A percentile compares a stretch with the other conserved stretches of the same genome.
Evolutionary conservation across 768 basidiomycete genomes (phyloP).

Genomic region (Kockovaella imperatae): DNA sequence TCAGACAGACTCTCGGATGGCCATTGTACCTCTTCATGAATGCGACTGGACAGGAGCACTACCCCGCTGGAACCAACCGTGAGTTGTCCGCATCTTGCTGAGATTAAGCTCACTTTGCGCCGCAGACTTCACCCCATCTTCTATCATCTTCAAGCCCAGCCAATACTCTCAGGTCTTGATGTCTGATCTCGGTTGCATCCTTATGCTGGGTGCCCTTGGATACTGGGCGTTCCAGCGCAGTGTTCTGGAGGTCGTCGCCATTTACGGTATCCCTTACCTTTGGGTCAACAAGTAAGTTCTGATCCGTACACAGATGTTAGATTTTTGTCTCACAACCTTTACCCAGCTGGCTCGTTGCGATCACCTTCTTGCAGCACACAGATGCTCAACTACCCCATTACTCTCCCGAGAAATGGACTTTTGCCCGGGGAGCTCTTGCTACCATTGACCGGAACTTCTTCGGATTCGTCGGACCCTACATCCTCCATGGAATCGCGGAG

Average conservation of each 20-base stretch:
- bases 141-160: slow-evolving; percentile 75
- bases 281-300: slow-evolving; percentile 52
- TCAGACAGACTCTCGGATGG: slow-evolving; percentile 66
- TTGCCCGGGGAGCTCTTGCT: slow-evolving; percentile 83
- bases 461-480: slow-evolving; percentile 75
- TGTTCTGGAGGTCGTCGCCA: slow-evolving; percentile 62
- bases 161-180: slow-evolving; percentile 68
- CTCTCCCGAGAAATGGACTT: slow-evolving; percentile 78
- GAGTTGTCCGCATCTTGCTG: slow-evolving; percentile 38
- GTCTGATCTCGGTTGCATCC: slow-evolving; percentile 71
- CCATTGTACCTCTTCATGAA: slow-evolving; percentile 73
- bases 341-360: slow-evolving; percentile 89
- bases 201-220: slow-evolving; percentile 61
- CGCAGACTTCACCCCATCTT: slow-evolving; percentile 67
- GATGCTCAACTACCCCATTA: slow-evolving; percentile 88
- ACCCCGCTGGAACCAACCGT: slow-evolving; percentile 75
- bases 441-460: slow-evolving; percentile 80
- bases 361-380: slow-evolving; percentile 98
- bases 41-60: slow-evolving; percentile 73
- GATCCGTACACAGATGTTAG: neutral
- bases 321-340: slow-evolving; percentile 19
- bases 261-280: slow-evolving; percentile 83
- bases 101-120: neutral
- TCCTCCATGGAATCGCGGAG: slow-evolving; percentile 88
- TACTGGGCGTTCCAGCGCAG: slow-evolving; percentile 57